Evolutionary conservation across 371 early-diverging fungal species (phyloP), one percentile per base, ranked within the genome.

Genomic region (Sanchytrium tribonematis): DNA sequence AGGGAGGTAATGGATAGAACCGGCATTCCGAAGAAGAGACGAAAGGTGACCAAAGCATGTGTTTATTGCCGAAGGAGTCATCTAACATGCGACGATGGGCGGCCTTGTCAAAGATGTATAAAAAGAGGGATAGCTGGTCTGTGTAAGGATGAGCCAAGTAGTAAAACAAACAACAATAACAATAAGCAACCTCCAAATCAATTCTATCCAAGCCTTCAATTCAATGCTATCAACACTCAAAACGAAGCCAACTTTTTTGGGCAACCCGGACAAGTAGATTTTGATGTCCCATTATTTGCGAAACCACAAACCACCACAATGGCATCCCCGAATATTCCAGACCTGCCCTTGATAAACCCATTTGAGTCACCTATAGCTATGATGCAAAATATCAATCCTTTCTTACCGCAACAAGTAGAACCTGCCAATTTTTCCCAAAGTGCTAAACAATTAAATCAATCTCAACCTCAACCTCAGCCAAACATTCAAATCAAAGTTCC

Each of bases 41-140:
- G 75, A 31, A 79, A 79, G 72, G 80, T 79, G 1, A 73, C 78
- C 1, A 78, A 79, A 29, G 80, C 80, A 0, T 79, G 80, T 69
- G 74, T 79, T 17, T 77, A 74, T 67, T 79, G 80, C 70, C 28
- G 80, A 29, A 68, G 78, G 29, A 72, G 73, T 29, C 80, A 79
- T 70, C 77, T 79, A 77, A 78, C 80, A 17, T 79, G 80, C 32
- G 71, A 68, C 27, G 68, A 2, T 48, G 67, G 29, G 22, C 84
- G 93, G 28, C 93, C 93, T 28, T 93, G 93, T 76, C 87, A 88
- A 74, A 85, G 94, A 29, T 93, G 94, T 76, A 88, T 93, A 68
- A 89, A 68, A 30, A 83, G 92, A 65, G 86, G 85, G 73, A 93
- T 93, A 71, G 88, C 88, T 12, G 88, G 90, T 73, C 75, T 91